Evolutionary conservation across 176 grass and related monocot genomes (phyloP), one percentile per base, ranked within the genome.

Genomic region (Oryza longistaminata): DNA sequence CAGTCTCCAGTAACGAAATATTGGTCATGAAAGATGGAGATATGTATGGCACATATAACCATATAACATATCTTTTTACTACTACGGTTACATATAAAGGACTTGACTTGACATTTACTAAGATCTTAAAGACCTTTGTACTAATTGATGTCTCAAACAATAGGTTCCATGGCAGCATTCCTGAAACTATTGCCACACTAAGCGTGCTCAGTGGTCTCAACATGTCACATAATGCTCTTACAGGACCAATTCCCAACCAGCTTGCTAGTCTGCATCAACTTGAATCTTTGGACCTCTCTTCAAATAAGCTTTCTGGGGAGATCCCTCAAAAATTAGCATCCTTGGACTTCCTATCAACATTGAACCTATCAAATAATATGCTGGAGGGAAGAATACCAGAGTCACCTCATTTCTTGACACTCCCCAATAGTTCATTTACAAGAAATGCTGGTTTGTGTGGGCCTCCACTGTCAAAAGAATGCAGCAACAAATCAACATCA

Each of bases 361-460:
- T 90, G 11, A 81, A 92, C n/a, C 25, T 92, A 9, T 92, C 84
- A 3, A 19, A 72, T 76, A 92, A 93, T 60, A 85, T 58, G 2
- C 24, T 90, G 7, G 12, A 19, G 12, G 88, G 91, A 29, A 17
- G 16, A 14, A 85, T 93, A 78, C 91, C 88, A 0, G 1, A 1
- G 12, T 42, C 62, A 9, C 17, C 34, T 17, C 83, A 87, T 5
- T 90, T 90, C 21, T 3, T 2, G 3, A 7, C 26, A 69, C 62
- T 87, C 17, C 3, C 48, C 11, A 76, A 76, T 2, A 76, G 8
- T 14, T 87, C 78, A 12, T 87, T 87, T 70, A 0, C 19, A 1
- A 25, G 49, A 15, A 87, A 87, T 11, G 3, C 3, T 25, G 62
- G 49, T 22, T 58, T 87, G 16, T 87, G 76, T 4, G 85, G 76